Conservation (phyloP, 805 yeast species). For the Kockiozyma suomiensis region DNA sequence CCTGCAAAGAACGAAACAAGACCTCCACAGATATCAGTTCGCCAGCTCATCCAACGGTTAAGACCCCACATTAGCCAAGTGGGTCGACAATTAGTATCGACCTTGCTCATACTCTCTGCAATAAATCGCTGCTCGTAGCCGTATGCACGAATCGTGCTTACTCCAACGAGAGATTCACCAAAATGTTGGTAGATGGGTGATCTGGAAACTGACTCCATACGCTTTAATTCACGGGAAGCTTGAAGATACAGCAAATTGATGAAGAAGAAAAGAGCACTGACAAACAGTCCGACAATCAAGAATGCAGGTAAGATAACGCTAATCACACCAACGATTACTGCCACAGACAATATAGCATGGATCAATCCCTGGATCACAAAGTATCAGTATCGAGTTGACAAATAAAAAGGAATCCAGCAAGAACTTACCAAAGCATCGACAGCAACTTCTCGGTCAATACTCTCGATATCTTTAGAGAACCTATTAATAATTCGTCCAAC, state of each 20-base stretch:
- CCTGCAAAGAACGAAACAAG: constrained; percentile 80
- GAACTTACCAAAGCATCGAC: constrained; percentile 74
- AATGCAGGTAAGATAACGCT: constrained; percentile 83
- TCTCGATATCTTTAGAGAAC: constrained; percentile 91
- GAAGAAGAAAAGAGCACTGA: constrained; percentile 64
- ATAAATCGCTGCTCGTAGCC: constrained; percentile 88
- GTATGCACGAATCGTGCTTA: constrained; percentile 92
- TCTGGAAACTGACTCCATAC: constrained; percentile 83
- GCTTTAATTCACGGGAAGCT: constrained; percentile 89
- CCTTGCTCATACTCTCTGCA: constrained; percentile 72
- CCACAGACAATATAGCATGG: constrained; percentile 45
- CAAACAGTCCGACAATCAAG: constrained; percentile 63
- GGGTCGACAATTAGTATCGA: constrained; percentile 86
- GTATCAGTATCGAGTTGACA: background rate
- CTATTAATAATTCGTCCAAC: constrained; percentile 95
- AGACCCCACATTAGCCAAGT: constrained; percentile 94
- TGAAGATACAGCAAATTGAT: constrained; percentile 78
- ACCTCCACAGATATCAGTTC: constrained; percentile 85
- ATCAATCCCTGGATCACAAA: constrained; percentile 11
- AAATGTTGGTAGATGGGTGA: constrained; percentile 97
- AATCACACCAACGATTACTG: constrained; percentile 70
- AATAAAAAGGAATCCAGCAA: constrained; percentile 58
- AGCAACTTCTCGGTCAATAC: constrained; percentile 89
- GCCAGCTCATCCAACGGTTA: constrained; percentile 88
- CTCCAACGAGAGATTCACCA: constrained; percentile 89